Evolutionary conservation across 1,284 basidiomycete genomes (phyloP).

Genomic region (Grifola frondosa): DNA sequence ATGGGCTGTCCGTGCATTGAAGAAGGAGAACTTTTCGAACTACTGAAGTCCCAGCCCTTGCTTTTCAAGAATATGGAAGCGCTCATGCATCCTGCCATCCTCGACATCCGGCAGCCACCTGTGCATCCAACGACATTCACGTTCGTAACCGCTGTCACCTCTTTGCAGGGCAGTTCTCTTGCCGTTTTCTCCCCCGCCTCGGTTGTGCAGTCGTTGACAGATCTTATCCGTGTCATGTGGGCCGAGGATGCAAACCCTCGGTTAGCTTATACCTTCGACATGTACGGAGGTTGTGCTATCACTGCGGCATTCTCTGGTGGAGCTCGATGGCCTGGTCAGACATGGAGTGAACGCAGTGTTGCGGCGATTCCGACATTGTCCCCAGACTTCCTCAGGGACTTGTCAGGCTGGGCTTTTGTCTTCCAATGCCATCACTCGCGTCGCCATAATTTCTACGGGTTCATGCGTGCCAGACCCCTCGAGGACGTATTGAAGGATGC

Average conservation of each 20-base stretch:
- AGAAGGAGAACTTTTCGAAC: conserved; percentile 19
- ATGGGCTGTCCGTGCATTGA: conserved; percentile 26
- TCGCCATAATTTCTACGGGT: too few relatives aligned
- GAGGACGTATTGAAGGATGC: too few relatives aligned
- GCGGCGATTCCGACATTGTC: background rate
- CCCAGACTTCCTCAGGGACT: background rate
- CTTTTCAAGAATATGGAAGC: conserved; percentile 29
- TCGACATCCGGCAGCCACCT: conserved; percentile 2
- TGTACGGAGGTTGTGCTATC: background rate
- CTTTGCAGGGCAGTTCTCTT: background rate
- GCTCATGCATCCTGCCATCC: conserved; percentile 28
- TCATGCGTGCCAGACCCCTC: too few relatives aligned
- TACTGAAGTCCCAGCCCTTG: conserved; percentile 21
- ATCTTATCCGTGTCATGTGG: conserved; percentile 3
- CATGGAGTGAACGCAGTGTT: conserved; percentile 1
- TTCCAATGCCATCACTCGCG: too few relatives aligned
- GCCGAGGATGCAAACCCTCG: background rate
- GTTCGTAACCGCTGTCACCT: background rate
- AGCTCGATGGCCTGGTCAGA: background rate
- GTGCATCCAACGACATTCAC: conserved; percentile 8
- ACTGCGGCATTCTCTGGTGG: background rate
- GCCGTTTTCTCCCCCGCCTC: conserved; percentile 8
- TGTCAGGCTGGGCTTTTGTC: conserved; percentile 6
- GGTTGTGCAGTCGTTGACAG: conserved; percentile 1
- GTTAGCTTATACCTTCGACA: background rate